Conservation (phyloP, 179 eudicot species). For the Dionaea muscipula region DNA sequence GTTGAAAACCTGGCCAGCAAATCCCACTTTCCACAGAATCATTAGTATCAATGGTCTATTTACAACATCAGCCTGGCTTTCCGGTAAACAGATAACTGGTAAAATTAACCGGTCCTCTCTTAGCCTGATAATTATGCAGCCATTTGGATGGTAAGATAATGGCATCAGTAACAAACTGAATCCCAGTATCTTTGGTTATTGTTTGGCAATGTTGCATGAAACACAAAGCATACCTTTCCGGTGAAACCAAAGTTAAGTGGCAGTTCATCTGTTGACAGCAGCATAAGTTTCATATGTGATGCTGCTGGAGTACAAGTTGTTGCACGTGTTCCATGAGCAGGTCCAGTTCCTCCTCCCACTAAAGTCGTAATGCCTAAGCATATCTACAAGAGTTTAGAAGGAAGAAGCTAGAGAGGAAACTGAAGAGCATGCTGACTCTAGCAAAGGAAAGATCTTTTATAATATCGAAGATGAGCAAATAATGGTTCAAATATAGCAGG, state of each 20-base stretch:
- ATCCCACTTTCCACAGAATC: neutral
- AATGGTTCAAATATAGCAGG: no score
- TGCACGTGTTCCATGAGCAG: slow-evolving; percentile 91
- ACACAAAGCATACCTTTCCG: slow-evolving; percentile 49
- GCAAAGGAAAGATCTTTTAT: no score
- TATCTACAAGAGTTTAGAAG: slow-evolving; percentile 9
- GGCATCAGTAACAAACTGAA: neutral
- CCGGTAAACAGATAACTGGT: neutral
- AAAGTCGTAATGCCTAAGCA: slow-evolving; percentile 72
- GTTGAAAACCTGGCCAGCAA: neutral
- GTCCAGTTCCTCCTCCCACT: slow-evolving; percentile 99
- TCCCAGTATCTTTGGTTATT: no score
- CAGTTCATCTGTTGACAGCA: slow-evolving; percentile 75
- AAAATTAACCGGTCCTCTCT: neutral
- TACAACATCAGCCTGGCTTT: neutral
- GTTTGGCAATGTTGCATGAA: slow-evolving; percentile 6
- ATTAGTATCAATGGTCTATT: neutral
- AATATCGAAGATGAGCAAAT: no score
- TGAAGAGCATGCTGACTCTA: no score
- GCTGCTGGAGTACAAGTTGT: slow-evolving; percentile 93
- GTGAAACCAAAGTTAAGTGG: slow-evolving; percentile 94
- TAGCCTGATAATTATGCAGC: neutral
- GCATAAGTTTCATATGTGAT: slow-evolving; percentile 68
- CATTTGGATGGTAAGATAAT: neutral
- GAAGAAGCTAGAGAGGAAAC: neutral